Evolutionary conservation across 2,329 filamentous ascomycete genomes (phyloP), one percentile per base, ranked within the genome.

Genomic region (Rhynchosporium secalis): DNA sequence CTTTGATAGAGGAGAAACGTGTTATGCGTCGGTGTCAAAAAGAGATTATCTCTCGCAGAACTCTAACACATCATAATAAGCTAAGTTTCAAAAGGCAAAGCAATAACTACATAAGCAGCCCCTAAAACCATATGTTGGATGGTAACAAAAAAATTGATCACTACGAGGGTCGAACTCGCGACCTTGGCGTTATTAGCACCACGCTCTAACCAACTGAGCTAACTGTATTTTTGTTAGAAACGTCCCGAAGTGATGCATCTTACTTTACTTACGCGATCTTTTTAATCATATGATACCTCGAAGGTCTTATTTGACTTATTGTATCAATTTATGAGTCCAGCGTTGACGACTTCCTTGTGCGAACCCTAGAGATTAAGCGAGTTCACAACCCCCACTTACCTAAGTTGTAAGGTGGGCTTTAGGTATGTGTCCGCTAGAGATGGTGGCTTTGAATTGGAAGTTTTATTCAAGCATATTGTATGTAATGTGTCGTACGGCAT

Each of bases 101-200:
- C 6, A 29, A 3, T 26, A 28, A 3, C 33, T 12, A 28, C 15
- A 12, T 4, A 36, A 8, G 4, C 3, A 51, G 3, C 20, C 20
- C 20, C 20, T n/a, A 6, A 33, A 7, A 8, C n/a, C 33, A 5
- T 13, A 33, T 6, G 7, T 36, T n/a, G 4, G 12, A 56, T 20
- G 15, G 2, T 1, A 3, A 10, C 1, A 36, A 36, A 36, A 36
- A 5, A 2, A 36, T 1, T 55, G 54, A 56, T 56, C 54, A 56
- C 51, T 54, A 54, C 51, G 51, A 54, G 51, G 51, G 51, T 54
- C 51, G 51, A 54, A 54, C 51, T 54, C 54, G 54, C 54, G 54
- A 56, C 54, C 54, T 56, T 56, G 54, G 54, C 54, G 54, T 56
- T 56, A 56, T 56, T 56, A 56, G 54, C 54, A 56, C 54, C 54